These are phyloP conservation scores for Rhodotorula diobovata DNA, from an alignment of 768 basidiomycete species.

Conservation along the genomic window DNA sequence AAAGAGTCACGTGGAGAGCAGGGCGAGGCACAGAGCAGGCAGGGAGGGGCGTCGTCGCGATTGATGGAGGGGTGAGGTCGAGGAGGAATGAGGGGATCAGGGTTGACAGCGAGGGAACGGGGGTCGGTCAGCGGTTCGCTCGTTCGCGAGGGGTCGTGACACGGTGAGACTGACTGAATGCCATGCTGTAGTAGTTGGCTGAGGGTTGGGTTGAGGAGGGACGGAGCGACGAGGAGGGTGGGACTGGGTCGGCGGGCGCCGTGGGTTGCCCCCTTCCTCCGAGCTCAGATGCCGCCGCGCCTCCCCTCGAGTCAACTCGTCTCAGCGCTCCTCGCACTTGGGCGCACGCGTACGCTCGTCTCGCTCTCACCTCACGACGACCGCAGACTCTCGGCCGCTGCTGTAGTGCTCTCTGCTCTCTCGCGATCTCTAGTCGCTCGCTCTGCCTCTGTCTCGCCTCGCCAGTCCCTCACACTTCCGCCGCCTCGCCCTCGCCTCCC, in stretches of 20 bases:
- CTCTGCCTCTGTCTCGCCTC: background rate
- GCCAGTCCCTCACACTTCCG: background rate
- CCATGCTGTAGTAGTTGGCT: conserved; percentile 9
- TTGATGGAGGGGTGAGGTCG: background rate
- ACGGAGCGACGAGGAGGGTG: background rate
- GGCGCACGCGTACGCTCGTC: too few species aligned
- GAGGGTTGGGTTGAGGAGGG: background rate
- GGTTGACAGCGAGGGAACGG: background rate
- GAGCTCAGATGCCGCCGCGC: background rate
- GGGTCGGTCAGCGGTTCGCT: background rate
- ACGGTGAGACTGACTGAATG: conserved; percentile 26
- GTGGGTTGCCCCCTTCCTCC: background rate
- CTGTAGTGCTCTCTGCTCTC: background rate
- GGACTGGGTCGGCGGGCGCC: too few species aligned
- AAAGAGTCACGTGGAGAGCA: too few species aligned
- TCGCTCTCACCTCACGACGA: too few species aligned
- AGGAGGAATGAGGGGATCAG: background rate
- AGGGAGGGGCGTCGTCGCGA: background rate
- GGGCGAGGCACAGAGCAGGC: background rate
- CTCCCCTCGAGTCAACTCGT: background rate
- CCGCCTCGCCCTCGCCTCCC: background rate
- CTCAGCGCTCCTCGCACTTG: background rate
- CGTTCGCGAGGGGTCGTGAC: background rate
- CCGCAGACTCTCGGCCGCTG: too few species aligned
- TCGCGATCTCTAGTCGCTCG: too few species aligned